A percentile compares a stretch with the other conserved stretches of the same genome.
phyloP scores from a whole-genome alignment of 1,139 yeast species.

The Lodderomyces beijingensis region DNA sequence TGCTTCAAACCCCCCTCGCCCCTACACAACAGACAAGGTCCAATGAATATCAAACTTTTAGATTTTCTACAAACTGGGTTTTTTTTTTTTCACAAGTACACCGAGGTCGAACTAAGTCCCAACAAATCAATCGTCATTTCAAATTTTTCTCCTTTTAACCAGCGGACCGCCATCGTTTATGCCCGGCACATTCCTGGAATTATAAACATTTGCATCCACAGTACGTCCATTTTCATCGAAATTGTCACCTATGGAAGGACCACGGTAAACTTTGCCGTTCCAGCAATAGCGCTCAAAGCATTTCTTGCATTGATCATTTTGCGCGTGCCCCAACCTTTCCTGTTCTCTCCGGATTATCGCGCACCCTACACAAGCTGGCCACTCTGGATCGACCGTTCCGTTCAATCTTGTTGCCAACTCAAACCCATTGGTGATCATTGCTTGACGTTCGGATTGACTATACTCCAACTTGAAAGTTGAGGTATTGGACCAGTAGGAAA shows the following conservation, averaged over 20 bases:
- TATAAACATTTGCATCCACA: slow-evolving; percentile 4
- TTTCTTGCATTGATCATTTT: slow-evolving; percentile 33
- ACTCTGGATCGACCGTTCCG: slow-evolving; percentile 32
- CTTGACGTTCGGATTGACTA: slow-evolving; percentile 30
- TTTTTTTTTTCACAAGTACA: no score
- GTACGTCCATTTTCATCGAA: slow-evolving; percentile 28
- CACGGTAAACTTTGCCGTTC: slow-evolving; percentile 52
- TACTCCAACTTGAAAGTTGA: slow-evolving; percentile 33
- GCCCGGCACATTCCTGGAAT: neutral
- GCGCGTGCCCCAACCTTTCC: slow-evolving; percentile 32
- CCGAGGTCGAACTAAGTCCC: no score
- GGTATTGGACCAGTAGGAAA: slow-evolving; percentile 32
- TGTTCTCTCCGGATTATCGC: slow-evolving; percentile 42
- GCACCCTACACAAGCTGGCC: slow-evolving; percentile 41
- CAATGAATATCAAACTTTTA: no score
- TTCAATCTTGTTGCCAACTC: slow-evolving; percentile 29
- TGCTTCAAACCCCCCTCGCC: no score
- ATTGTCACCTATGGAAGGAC: slow-evolving; percentile 38
- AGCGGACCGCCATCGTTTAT: no score
- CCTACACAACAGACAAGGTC: no score
- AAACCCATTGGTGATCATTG: slow-evolving; percentile 38
- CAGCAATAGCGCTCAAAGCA: slow-evolving; percentile 41
- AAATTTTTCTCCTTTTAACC: no score
- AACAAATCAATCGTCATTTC: no score
- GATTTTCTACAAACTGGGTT: no score